These are phyloP conservation scores for Paramarasmius palmivorus DNA, from an alignment of 1,284 basidiomycete genomes.

Conservation along the genomic window DNA sequence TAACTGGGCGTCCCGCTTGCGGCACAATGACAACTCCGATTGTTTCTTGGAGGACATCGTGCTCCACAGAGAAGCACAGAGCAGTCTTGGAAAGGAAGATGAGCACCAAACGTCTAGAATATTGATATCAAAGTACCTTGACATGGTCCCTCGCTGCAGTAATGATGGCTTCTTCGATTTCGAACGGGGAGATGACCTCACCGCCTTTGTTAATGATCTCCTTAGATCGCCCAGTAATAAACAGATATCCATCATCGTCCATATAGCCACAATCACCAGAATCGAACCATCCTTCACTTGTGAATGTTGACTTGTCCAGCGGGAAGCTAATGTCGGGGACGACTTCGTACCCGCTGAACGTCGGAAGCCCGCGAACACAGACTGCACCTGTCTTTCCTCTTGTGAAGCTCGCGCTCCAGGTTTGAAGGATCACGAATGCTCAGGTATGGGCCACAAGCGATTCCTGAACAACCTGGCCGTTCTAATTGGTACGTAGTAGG, in stretches of 20 bases:
- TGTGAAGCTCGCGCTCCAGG: slow-evolving; percentile 34
- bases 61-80: slow-evolving; percentile 18
- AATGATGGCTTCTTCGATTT: slow-evolving; percentile 51
- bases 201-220: slow-evolving; percentile 67
- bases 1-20: slow-evolving; percentile 10
- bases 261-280: slow-evolving; percentile 67
- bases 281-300: slow-evolving; percentile 52
- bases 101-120: neutral
- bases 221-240: slow-evolving; percentile 59
- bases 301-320: slow-evolving; percentile 43
- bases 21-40: slow-evolving; percentile 20
- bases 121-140: slow-evolving; percentile 28
- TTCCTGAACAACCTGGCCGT: slow-evolving; percentile 46
- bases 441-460: slow-evolving; percentile 48
- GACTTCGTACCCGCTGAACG: slow-evolving; percentile 47
- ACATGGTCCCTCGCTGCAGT: slow-evolving; percentile 40
- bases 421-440: slow-evolving; percentile 42
- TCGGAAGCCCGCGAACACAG: slow-evolving; percentile 45
- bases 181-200: slow-evolving; percentile 70
- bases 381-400: slow-evolving; percentile 40
- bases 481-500: slow-evolving; percentile 43
- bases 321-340: slow-evolving; percentile 34
- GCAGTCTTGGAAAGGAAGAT: slow-evolving; percentile 8
- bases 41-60: slow-evolving; percentile 19
- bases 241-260: slow-evolving; percentile 60